A percentile compares a stretch with the other conserved stretches of the same genome.
Conservation (phyloP, 768 basidiomycete genomes). For the Leccinum imitatum region DNA sequence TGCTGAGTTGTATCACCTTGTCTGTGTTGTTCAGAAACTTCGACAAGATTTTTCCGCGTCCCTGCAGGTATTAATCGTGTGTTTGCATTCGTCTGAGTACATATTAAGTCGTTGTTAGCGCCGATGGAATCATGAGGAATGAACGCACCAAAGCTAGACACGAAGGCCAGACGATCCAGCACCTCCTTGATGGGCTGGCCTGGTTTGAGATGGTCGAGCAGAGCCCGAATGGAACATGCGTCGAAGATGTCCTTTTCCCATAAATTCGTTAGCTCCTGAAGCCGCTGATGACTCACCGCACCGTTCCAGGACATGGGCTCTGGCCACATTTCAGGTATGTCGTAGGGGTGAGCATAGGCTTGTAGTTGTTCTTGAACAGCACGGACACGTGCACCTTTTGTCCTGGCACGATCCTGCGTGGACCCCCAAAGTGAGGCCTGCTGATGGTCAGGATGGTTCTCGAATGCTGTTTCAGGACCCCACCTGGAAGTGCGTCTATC, state of each 20-base stretch:
- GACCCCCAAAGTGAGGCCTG: constrained; percentile 29
- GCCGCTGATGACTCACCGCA: constrained; percentile 18
- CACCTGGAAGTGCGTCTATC: constrained; percentile 23
- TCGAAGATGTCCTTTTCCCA: constrained; percentile 35
- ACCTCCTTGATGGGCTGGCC: constrained; percentile 19
- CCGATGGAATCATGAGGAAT: neutral
- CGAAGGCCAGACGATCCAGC: constrained; percentile 31
- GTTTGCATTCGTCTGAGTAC: constrained; percentile 18
- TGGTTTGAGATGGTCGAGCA: constrained; percentile 20
- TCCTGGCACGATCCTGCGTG: constrained; percentile 28
- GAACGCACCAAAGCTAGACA: constrained; percentile 29
- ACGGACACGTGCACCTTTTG: constrained; percentile 35
- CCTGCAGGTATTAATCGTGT: neutral
- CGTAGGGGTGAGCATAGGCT: constrained; percentile 26
- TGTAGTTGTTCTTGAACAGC: constrained; percentile 32
- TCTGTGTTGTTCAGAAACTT: constrained; percentile 17
- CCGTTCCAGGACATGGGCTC: constrained; percentile 34
- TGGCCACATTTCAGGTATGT: constrained; percentile 25
- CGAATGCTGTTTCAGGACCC: neutral
- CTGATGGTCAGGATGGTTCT: constrained; percentile 6
- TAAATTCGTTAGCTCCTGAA: constrained; percentile 14
- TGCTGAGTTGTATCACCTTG: constrained; percentile 22
- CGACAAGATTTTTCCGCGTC: constrained; percentile 12
- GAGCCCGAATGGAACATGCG: constrained; percentile 13
- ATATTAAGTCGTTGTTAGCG: neutral